phyloP scores from a whole-genome alignment of 2,329 filamentous ascomycete species.

The Pseudofabraea citricarpa region DNA sequence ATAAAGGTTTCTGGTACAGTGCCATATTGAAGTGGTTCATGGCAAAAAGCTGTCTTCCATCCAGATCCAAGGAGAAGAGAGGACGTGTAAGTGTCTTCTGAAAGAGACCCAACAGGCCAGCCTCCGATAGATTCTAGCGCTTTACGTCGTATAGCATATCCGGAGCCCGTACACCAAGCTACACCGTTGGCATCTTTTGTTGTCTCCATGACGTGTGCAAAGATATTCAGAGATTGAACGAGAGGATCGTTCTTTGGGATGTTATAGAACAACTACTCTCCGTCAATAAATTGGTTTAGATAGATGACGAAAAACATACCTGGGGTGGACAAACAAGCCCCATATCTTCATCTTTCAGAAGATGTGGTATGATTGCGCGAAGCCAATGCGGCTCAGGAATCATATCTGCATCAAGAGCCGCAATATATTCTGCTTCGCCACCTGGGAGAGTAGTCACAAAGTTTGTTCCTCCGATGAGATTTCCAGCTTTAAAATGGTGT shows the following conservation, averaged over 20 bases:
- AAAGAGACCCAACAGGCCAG: constrained; percentile 54
- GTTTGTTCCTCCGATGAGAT: constrained; percentile 54
- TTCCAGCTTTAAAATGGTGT: constrained; percentile 57
- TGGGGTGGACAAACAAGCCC: constrained; percentile 3
- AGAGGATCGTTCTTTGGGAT: constrained; percentile 53
- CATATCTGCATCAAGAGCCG: constrained; percentile 61
- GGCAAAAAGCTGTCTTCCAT: constrained; percentile 57
- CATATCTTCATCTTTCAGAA: constrained; percentile 28
- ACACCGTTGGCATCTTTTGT: constrained; percentile 42
- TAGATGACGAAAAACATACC: constrained; percentile 11
- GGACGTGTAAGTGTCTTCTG: constrained; percentile 57
- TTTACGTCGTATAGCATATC: constrained; percentile 53
- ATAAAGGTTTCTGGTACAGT: constrained; percentile 52
- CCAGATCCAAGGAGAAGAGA: constrained; percentile 53
- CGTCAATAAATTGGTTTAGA: neutral
- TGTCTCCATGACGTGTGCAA: constrained; percentile 47
- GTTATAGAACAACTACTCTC: constrained; percentile 51
- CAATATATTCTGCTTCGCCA: constrained; percentile 50
- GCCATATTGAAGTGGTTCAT: constrained; percentile 56
- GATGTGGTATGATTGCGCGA: constrained; percentile 48
- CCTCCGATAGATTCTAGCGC: constrained; percentile 58
- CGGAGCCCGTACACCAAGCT: constrained; percentile 62
- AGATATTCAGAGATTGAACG: constrained; percentile 49
- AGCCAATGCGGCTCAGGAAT: constrained; percentile 56
- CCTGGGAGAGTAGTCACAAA: constrained; percentile 43